Percentiles rank a stretch among this genome's conserved stretches.
Conservation (phyloP, 2,329 filamentous ascomycete species). For the Hypoxylon sp. region DNA sequence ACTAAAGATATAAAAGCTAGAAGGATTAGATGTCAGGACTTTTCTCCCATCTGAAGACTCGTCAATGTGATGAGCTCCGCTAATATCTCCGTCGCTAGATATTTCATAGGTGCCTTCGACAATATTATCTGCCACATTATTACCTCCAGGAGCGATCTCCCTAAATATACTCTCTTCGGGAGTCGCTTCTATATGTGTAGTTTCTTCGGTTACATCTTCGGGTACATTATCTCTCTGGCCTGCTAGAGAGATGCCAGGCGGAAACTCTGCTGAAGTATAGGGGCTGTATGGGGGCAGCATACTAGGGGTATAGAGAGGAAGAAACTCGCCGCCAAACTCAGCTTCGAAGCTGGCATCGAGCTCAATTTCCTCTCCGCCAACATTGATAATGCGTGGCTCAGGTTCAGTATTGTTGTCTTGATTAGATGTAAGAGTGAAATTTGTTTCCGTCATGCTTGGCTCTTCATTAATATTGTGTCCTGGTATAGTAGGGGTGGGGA, state of each 20-base stretch:
- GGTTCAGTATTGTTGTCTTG: neutral
- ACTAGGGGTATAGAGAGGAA: slow-evolving; percentile 20
- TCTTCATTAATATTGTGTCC: neutral
- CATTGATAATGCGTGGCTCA: neutral
- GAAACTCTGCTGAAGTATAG: neutral
- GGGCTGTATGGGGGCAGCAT: slow-evolving; percentile 8
- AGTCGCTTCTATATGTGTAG: neutral
- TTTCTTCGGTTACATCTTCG: neutral
- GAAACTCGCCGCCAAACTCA: slow-evolving; percentile 17
- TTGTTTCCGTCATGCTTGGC: neutral
- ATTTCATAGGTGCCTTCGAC: neutral
- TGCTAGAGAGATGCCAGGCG: neutral
- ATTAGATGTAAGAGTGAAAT: neutral
- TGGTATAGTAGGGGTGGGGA: neutral
- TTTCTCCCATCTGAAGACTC: neutral
- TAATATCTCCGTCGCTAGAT: neutral
- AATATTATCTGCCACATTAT: neutral
- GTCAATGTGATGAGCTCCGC: neutral
- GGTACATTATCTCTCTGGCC: neutral
- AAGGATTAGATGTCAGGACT: neutral
- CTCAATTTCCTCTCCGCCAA: neutral
- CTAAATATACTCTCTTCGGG: neutral
- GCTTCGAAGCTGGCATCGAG: neutral
- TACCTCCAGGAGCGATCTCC: neutral
- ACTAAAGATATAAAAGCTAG: neutral